These are phyloP conservation scores for Deakozyma indianensis DNA, from an alignment of 805 yeast species.

Conservation along the genomic window DNA sequence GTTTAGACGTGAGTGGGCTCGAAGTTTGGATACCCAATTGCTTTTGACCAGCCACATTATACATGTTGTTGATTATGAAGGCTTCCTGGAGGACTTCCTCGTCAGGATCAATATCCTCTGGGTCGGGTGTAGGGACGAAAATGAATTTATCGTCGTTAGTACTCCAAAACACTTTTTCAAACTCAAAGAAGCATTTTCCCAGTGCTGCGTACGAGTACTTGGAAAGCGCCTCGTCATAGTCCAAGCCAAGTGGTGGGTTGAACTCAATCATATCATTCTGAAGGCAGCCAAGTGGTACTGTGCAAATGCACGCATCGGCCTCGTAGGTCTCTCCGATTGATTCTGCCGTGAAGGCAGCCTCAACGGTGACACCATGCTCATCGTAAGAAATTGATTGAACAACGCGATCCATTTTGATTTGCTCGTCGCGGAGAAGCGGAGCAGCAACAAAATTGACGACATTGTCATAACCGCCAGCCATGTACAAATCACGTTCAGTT, in stretches of 20 bases:
- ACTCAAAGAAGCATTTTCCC: constrained; percentile 19
- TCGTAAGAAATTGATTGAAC: constrained; percentile 6
- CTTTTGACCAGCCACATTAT: constrained; percentile 12
- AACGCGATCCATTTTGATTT: constrained; percentile 7
- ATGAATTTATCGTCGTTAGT: constrained; percentile 15
- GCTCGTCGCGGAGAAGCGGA: constrained; percentile 8
- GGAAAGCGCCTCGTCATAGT: constrained; percentile 9
- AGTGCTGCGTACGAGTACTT: constrained; percentile 14
- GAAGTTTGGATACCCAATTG: constrained; percentile 12
- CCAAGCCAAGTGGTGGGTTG: constrained; percentile 12
- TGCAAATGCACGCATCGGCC: constrained; percentile 16
- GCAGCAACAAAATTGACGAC: constrained; percentile 9
- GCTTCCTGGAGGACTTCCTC: constrained; percentile 10
- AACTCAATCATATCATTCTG: constrained; percentile 12
- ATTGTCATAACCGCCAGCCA: constrained; percentile 13
- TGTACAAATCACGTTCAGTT: constrained; percentile 11
- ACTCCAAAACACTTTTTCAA: constrained; percentile 19
- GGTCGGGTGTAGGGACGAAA: constrained; percentile 9
- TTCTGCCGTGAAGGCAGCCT: neutral
- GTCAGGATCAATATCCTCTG: constrained; percentile 2
- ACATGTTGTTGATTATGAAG: constrained; percentile 11
- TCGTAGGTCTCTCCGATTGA: constrained; percentile 5
- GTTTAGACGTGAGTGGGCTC: constrained; percentile 9
- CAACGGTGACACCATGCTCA: constrained; percentile 4
- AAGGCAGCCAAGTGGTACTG: constrained; percentile 19